These are phyloP conservation scores for Eremothecium sinecaudum DNA, from an alignment of 1,139 yeast genomes.

Conservation along the genomic window DNA sequence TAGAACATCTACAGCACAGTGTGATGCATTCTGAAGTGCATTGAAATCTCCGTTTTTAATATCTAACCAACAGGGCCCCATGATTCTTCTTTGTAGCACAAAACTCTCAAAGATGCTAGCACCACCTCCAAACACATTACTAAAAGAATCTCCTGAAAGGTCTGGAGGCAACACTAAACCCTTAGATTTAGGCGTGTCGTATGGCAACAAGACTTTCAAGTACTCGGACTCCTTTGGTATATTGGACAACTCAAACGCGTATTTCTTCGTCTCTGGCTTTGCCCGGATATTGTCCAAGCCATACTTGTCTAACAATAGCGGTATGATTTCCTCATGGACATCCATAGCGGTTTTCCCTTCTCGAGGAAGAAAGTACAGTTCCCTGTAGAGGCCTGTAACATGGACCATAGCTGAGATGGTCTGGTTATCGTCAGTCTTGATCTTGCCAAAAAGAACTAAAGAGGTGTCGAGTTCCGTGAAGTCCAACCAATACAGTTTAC, in stretches of 20 bases:
- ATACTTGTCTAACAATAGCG: constrained; percentile 50
- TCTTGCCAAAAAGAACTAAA: constrained; percentile 76
- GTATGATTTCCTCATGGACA: constrained; percentile 67
- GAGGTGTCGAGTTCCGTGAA: constrained; percentile 67
- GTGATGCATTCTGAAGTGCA: constrained; percentile 58
- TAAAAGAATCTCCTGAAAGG: constrained; percentile 66
- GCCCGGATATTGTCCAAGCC: constrained; percentile 58
- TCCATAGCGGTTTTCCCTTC: constrained; percentile 46
- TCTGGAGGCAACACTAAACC: constrained; percentile 48
- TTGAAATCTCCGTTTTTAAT: constrained; percentile 54
- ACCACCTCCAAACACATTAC: constrained; percentile 71
- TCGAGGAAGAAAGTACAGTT: constrained; percentile 72
- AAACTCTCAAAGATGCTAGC: constrained; percentile 75
- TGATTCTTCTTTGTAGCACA: constrained; percentile 68
- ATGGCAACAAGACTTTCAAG: constrained; percentile 70
- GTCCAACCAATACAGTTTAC: constrained; percentile 86
- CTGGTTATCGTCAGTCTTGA: constrained; percentile 46
- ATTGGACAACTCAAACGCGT: constrained; percentile 78
- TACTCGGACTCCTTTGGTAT: constrained; percentile 78
- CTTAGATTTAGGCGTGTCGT: constrained; percentile 45
- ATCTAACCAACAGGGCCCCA: constrained; percentile 98
- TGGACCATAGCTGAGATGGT: constrained; percentile 73
- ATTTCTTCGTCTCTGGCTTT: constrained; percentile 64
- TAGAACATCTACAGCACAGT: constrained; percentile 69
- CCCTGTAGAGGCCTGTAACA: constrained; percentile 59